Percentiles rank a stretch among this genome's conserved stretches.
Evolutionary conservation across 768 basidiomycete species (phyloP).

Genomic region (Sporobolomyces phaffii): DNA sequence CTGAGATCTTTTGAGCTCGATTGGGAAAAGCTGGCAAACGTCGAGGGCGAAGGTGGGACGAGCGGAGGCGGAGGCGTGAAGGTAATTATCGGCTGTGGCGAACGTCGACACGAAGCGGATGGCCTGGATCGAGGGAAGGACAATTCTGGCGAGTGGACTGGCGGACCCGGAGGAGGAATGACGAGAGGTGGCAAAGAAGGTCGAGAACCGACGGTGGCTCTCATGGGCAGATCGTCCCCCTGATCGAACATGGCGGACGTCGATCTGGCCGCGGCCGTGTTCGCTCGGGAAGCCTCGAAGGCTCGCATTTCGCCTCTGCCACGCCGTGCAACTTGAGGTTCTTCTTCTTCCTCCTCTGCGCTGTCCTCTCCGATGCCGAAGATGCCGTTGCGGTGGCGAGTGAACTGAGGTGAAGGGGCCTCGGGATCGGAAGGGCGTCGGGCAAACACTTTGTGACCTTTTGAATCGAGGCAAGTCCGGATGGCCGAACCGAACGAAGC

Average conservation of each 20-base stretch:
- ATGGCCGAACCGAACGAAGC: background rate
- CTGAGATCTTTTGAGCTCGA: background rate
- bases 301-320: background rate
- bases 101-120: background rate
- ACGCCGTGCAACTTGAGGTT: background rate
- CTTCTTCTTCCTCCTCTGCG: background rate
- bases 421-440: background rate
- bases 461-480: constrained; percentile 1
- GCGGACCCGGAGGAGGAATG: background rate
- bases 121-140: background rate
- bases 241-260: no score
- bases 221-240: no score
- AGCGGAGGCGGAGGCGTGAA: constrained; percentile 11
- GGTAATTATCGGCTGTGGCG: constrained; percentile 1
- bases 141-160: no score
- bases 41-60: background rate
- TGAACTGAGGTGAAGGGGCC: background rate
- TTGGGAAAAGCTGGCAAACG: background rate
- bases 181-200: background rate
- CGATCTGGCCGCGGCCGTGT: no score
- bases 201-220: no score
- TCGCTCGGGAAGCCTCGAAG: background rate
- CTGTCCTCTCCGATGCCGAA: constrained; percentile 12
- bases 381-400: background rate
- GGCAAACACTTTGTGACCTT: background rate